phyloP scores from a whole-genome alignment of 495 filamentous ascomycete genomes.

The Halenospora varia region DNA sequence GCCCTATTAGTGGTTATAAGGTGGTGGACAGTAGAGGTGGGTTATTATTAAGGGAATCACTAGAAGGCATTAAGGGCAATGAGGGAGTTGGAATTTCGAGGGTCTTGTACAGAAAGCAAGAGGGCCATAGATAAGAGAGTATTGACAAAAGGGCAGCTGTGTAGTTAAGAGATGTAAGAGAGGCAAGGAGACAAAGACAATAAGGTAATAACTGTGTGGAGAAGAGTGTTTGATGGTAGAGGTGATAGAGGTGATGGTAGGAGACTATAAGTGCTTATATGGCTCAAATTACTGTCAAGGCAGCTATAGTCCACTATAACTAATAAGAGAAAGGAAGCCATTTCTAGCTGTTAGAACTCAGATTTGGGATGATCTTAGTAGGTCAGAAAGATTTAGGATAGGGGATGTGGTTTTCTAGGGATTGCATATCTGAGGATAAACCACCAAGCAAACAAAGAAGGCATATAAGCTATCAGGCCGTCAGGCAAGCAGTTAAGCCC shows the following conservation, averaged over 20 bases:
- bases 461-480: not conserved
- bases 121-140: too few relatives aligned
- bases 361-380: not conserved
- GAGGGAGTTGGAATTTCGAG: too few relatives aligned
- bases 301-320: not conserved
- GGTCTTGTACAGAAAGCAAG: not conserved
- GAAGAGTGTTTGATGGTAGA: slow-evolving; percentile 4
- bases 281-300: not conserved
- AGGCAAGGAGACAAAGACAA: not conserved
- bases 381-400: not conserved
- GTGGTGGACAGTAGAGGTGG: not conserved
- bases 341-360: not conserved
- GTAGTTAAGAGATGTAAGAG: not conserved
- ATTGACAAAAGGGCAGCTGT: too few relatives aligned
- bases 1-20: not conserved
- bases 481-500: slow-evolving; percentile 1
- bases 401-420: not conserved
- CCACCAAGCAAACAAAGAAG: not conserved
- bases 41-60: not conserved
- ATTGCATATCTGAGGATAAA: too few relatives aligned
- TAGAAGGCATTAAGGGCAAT: not conserved
- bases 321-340: slow-evolving; percentile 3
- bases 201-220: not conserved
- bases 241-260: not conserved
- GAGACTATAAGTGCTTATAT: slow-evolving; percentile 10